Conservation (phyloP, 148 eudicot genomes). For the Persicaria maculosa region DNA sequence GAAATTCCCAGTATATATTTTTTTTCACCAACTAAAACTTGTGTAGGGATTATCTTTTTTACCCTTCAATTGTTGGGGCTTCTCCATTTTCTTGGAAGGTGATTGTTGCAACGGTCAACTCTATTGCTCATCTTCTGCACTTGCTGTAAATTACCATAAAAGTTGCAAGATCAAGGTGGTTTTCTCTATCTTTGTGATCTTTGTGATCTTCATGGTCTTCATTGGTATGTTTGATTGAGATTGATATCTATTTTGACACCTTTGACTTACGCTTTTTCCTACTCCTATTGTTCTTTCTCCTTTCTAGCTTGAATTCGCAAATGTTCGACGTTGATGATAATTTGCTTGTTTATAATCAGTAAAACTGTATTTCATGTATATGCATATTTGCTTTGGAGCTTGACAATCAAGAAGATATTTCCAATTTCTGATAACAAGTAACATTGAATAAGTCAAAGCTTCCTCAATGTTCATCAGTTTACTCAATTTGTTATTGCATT, state of each 20-base stretch:
- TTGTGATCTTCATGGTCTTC: background rate
- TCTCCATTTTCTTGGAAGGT: background rate
- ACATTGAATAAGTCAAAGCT: background rate
- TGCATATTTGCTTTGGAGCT: background rate
- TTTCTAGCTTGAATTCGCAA: background rate
- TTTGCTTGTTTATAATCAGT: background rate
- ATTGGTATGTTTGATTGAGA: background rate
- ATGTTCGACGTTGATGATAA: background rate
- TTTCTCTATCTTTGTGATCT: background rate
- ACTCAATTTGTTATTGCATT: too few relatives aligned
- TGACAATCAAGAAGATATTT: background rate
- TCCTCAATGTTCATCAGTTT: too few relatives aligned
- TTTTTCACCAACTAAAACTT: background rate
- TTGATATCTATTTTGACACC: background rate
- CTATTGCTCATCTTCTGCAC: background rate
- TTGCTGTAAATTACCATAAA: background rate
- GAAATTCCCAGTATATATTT: background rate
- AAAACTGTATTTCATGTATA: background rate
- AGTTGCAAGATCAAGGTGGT: background rate
- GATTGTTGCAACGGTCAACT: constrained; percentile 11
- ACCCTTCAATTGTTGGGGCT: background rate
- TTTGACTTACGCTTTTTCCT: background rate
- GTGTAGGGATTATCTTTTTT: background rate
- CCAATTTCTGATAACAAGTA: background rate
- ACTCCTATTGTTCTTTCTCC: background rate